Base-by-base conservation (phyloP, 208 protist genomes). In the Wallacemonas collosoma region DNA sequence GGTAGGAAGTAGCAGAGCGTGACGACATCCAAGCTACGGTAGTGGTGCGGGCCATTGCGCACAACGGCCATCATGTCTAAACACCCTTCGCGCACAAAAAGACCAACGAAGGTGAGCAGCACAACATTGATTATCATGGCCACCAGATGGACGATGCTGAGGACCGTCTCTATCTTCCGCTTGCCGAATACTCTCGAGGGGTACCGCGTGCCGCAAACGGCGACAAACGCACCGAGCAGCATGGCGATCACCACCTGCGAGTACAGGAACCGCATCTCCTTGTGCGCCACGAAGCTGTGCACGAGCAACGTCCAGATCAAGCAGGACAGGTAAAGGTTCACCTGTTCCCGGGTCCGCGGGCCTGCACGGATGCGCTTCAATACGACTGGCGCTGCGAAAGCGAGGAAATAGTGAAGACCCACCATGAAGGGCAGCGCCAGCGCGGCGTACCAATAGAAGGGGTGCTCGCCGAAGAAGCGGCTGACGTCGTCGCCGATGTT, bases 201-300 rank as follows among this genome's bases (percentile, higher is more conserved):
- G 40, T 73, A 36, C 64, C 71, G 72, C 72, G 73, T 38, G 56
- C 68, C 6, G 61, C 47, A 40, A 26, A 75, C 72, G 26, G 93
- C 60, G 11, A 87, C 82, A 38, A 90, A 76, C 35, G 75, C 83
- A 3, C 67, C 70, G 9, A 93, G 57, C 5, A 96, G 38, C 39
- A 95, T 57, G 38, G 60, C 36, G 4, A 93, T 11, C 36, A 89
- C 81, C 0, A 95, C 56, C 14, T 93, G 68, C 3, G 82, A 65
- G 61, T 87, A 89, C 15, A 96, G 48, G 75, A 97, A 97, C 57
- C 97, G 88, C 75, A 97, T 96, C 72, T 99, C 97, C 71, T 99
- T 99, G 83, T 99, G 97, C 1, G 64, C 70, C 35, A 98, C 75
- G 7, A 88, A 61, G 60, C 88, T 97, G 73, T 98, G 91, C n/a